Evolutionary conservation across 31 red algal genomes (phyloP), one percentile per base, ranked within the genome.

Genomic region (Asparagopsis taxiformis): DNA sequence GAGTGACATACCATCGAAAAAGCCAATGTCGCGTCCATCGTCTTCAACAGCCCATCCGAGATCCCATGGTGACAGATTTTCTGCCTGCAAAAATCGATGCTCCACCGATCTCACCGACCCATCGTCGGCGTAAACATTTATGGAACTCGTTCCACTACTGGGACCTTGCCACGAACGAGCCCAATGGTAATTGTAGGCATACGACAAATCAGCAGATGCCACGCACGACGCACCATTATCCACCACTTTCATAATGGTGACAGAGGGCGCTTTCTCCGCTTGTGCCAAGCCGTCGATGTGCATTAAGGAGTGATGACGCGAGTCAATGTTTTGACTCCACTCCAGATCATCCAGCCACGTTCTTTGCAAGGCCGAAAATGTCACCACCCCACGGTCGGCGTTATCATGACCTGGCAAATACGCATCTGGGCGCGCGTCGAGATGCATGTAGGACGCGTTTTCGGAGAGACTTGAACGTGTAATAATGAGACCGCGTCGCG

Each of bases 41-140:
- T 85, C 81, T 26, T 85, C 70, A 46, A 68, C 59, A 5, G 81
- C 69, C 68, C 68, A 85, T 24, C 81, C 81, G 29, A 85, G 31
- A 63, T 85, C 70, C 60, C 81, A 70, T 22, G 81, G 81, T 25
- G 58, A 68, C 0, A 48, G 4, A 10, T 75, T 28, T 34, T 85
- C 81, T 21, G 81, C 49, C 51, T 68, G 60, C 5, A 16, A 9
- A 62, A 75, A 85, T 9, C 20, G 38, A 33, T 69, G 59, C 31
- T 48, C 52, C 33, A 59, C 23, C 30, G 65, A 26, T 2, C 51
- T 20, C 0, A n/a, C 3, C 16, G 36, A 55, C 15, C 81, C 81
- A 22, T 74, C 70, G 1, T 29, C 25, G 1, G n/a, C 15, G 35
- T 84, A 84, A 8, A 53, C 66, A 2, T 39, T n/a, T 4, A 73